Evolutionary conservation across 371 early-diverging fungal species (phyloP), one percentile per base, ranked within the genome.

Genomic region (Syncephalastrum sp.): DNA sequence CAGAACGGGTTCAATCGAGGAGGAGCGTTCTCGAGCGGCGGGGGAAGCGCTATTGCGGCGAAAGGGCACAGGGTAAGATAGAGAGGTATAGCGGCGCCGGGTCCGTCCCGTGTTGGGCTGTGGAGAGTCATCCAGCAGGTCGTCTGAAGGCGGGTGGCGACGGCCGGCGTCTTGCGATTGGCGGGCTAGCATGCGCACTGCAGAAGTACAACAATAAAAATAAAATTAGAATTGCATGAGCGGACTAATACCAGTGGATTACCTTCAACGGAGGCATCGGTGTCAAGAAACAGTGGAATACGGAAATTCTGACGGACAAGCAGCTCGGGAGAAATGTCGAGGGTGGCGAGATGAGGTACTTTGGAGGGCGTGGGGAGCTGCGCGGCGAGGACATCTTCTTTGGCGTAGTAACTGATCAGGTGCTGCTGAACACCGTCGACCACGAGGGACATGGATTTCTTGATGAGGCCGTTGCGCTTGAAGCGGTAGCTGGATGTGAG

Each of bases 391-490:
- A 90, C 85, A 58, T 91, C 89, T n/a, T 88, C 84, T 62, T 86
- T 85, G 43, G 83, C 81, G 66, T 92, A 92, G 64, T 94, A 94
- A 57, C 89, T 91, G 47, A 94, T 88, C 58, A 94, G 69, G 54
- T 92, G 94, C 59, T 90, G 88, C 47, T 80, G 79, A 38, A 79
- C 76, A 29, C 89, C 89, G 60, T 91, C 84, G 38, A 84, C 73
- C 53, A 86, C 84, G 45, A 91, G 81, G 19, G 90, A 90, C 69
- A 94, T 79, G 3, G 93, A 86, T 70, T 91, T 91, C 62, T 94
- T 94, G 57, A 91, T 88, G 5, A 94, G 71, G 0, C 94, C 94
- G 52, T 82, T 81, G 46, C 86, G 84, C 59, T 88, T 87, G 61
- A 91, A 84, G 54, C 79, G 67, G 65, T 86, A 81, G 29, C 80